A percentile compares a stretch with the other conserved stretches of the same genome.
These are phyloP conservation scores for Lizonia empirigonia DNA, from an alignment of 2,329 filamentous ascomycete genomes.

Conservation along the genomic window DNA sequence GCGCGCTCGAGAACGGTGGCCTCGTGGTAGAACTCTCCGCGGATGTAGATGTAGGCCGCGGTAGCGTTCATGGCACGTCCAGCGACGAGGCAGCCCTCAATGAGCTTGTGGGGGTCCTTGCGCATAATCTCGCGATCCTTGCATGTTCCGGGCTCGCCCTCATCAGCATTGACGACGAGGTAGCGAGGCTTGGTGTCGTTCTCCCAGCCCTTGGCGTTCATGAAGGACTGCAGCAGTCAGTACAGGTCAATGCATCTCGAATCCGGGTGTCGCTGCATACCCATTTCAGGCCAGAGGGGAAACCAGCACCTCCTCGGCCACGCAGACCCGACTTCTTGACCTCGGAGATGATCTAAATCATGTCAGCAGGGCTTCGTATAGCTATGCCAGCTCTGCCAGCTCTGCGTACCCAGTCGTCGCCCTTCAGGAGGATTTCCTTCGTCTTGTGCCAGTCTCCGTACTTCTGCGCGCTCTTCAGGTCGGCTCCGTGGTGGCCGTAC, in stretches of 20 bases:
- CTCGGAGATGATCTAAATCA: conserved; percentile 82
- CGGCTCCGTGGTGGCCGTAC: conserved; percentile 88
- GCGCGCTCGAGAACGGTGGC: conserved; percentile 90
- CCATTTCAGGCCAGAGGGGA: conserved; percentile 99
- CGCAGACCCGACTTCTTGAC: conserved; percentile 95
- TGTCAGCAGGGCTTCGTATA: conserved; percentile 24
- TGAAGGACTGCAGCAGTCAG: conserved; percentile 76
- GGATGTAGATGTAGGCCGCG: conserved; percentile 98
- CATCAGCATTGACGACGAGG: conserved; percentile 96
- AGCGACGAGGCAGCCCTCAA: conserved; percentile 95
- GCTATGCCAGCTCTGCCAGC: neutral
- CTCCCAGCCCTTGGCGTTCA: conserved; percentile 99
- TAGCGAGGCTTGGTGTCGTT: conserved; percentile 96
- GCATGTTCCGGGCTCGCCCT: conserved; percentile 98
- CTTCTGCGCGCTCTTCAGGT: conserved; percentile 93
- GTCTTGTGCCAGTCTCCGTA: conserved; percentile 99
- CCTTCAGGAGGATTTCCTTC: conserved; percentile 96
- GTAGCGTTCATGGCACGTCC: conserved; percentile 99
- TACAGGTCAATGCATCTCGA: neutral
- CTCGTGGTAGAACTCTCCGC: conserved; percentile 97
- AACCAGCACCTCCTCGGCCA: conserved; percentile 95
- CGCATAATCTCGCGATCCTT: conserved; percentile 99
- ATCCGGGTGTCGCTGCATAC: conserved; percentile 57
- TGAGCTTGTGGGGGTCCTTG: conserved; percentile 98
- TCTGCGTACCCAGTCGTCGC: conserved; percentile 80